Evolutionary conservation across 495 filamentous ascomycete genomes (phyloP).

Genomic region (Hypoxylon fuscum): DNA sequence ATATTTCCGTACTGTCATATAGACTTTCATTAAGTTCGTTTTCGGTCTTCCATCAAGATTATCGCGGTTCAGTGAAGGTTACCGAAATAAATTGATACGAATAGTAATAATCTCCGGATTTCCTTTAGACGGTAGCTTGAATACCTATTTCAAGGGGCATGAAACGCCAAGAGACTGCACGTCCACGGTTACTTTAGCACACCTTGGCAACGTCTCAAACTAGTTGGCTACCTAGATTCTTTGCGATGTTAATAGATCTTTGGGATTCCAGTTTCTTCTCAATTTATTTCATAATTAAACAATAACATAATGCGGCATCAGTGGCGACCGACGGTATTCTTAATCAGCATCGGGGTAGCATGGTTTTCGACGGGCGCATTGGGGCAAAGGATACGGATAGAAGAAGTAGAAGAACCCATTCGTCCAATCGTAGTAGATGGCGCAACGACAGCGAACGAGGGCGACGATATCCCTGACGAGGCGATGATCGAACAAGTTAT

Average conservation of each 20-base stretch:
- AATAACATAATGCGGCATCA: conserved; percentile 18
- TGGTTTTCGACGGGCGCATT: conserved; percentile 16
- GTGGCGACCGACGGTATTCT: conserved; percentile 8
- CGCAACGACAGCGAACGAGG: conserved; percentile 7
- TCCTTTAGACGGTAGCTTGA: background rate
- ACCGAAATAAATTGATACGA: background rate
- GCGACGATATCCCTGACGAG: conserved; percentile 20
- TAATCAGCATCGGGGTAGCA: conserved; percentile 8
- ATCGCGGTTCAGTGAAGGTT: background rate
- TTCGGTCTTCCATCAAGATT: background rate
- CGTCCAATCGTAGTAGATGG: conserved; percentile 24
- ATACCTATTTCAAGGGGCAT: conserved; percentile 8
- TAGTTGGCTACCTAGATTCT: too few species aligned
- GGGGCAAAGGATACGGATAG: conserved; percentile 27
- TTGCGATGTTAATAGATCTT: conserved; percentile 14
- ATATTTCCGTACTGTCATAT: conserved; percentile 7
- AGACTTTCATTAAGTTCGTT: conserved; percentile 17
- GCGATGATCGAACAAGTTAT: conserved; percentile 23
- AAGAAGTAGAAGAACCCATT: conserved; percentile 19
- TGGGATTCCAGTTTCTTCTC: conserved; percentile 8
- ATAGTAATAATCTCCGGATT: background rate
- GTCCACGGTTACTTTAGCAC: conserved; percentile 13
- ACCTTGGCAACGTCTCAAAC: conserved; percentile 39
- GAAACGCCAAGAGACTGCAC: conserved; percentile 39
- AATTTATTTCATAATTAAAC: conserved; percentile 2